A percentile compares a stretch with the other conserved stretches of the same genome.
Evolutionary conservation across 2,329 filamentous ascomycete genomes (phyloP).

Genomic region (Cryphonectria parasitica): DNA sequence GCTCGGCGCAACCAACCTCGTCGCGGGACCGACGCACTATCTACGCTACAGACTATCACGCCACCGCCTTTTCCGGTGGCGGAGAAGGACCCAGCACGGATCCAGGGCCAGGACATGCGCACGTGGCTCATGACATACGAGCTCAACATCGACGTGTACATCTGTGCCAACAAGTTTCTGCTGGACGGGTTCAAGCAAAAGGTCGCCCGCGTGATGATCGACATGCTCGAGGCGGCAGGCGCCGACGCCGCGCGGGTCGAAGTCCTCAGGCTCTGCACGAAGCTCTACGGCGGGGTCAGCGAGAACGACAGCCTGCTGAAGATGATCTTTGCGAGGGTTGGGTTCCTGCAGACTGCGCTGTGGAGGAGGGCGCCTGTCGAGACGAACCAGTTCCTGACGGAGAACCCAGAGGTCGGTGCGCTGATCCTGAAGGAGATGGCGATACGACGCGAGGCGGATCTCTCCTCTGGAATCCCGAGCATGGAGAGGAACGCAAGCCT

Average conservation of each 20-base stretch:
- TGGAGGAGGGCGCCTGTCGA: constrained; percentile 47
- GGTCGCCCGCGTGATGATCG: constrained; percentile 47
- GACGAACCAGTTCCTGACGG: constrained; percentile 47
- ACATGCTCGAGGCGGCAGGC: constrained; percentile 51
- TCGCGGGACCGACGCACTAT: constrained; percentile 24
- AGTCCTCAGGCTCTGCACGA: constrained; percentile 48
- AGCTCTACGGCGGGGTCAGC: constrained; percentile 48
- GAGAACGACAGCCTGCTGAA: constrained; percentile 48
- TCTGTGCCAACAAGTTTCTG: constrained; percentile 52
- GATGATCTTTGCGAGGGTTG: constrained; percentile 54
- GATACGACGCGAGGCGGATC: constrained; percentile 46
- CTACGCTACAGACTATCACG: constrained; percentile 20
- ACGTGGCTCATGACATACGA: constrained; percentile 53
- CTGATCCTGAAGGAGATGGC: constrained; percentile 53
- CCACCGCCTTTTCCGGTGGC: constrained; percentile 30
- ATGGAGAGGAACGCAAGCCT: constrained; percentile 43
- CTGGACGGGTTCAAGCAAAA: constrained; percentile 50
- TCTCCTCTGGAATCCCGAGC: constrained; percentile 44
- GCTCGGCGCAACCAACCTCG: constrained; percentile 21
- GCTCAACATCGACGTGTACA: constrained; percentile 53
- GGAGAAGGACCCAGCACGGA: constrained; percentile 37
- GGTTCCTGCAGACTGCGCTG: constrained; percentile 51
- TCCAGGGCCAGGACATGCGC: constrained; percentile 49
- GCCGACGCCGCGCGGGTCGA: constrained; percentile 48
- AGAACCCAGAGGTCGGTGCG: constrained; percentile 50